A percentile compares a stretch with the other conserved stretches of the same genome.
Conservation (phyloP, 768 basidiomycete species). For the Boletus barrowsii region DNA sequence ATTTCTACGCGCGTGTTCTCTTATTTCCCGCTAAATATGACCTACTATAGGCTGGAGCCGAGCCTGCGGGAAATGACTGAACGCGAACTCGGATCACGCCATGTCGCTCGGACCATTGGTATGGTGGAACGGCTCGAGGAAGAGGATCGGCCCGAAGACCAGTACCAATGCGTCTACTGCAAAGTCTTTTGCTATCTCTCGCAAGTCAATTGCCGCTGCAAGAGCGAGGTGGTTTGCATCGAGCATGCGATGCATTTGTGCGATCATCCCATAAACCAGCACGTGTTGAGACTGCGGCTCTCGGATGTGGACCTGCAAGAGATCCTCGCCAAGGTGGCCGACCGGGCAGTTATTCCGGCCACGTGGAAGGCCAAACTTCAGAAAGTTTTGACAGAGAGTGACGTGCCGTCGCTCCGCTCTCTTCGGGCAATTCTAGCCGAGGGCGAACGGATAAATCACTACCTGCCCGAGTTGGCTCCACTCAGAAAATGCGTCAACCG, state of each 20-base stretch:
- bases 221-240: conserved; percentile 75
- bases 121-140: conserved; percentile 70
- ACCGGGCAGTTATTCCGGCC: conserved; percentile 69
- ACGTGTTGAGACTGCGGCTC: conserved; percentile 74
- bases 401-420: conserved; percentile 69
- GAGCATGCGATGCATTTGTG: conserved; percentile 83
- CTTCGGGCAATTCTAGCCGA: conserved; percentile 83
- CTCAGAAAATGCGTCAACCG: conserved; percentile 77
- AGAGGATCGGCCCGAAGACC: conserved; percentile 85
- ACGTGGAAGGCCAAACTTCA: conserved; percentile 73
- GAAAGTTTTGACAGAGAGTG: conserved; percentile 62
- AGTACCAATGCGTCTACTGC: conserved; percentile 93
- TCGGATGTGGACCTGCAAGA: conserved; percentile 75
- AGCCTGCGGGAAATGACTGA: conserved; percentile 86
- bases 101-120: conserved; percentile 54
- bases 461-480: conserved; percentile 64
- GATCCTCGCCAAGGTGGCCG: conserved; percentile 59
- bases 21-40: conserved; percentile 20
- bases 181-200: conserved; percentile 95
- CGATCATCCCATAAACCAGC: conserved; percentile 52
- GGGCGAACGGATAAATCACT: conserved; percentile 80
- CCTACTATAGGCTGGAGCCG: conserved; percentile 66
- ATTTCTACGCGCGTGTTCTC: conserved; percentile 9
- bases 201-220: conserved; percentile 82
- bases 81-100: conserved; percentile 72